phyloP scores from a whole-genome alignment of 208 protist species.

The Trypanosoma lewisi region DNA sequence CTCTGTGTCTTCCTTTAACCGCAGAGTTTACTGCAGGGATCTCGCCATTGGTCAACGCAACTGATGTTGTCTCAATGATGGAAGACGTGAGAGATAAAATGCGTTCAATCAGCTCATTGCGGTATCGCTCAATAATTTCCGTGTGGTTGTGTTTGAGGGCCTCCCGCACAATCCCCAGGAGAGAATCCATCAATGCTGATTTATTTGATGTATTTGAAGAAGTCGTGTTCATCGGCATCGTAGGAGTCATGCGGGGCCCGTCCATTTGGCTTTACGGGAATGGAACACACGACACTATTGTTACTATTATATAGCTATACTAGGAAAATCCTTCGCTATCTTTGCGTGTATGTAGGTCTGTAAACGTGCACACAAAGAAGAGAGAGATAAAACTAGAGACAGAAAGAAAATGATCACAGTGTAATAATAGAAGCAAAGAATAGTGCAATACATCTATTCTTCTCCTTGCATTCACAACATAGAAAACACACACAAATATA shows the following conservation, averaged over 20 bases:
- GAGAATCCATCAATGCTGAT: background rate
- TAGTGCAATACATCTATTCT: background rate
- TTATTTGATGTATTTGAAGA: background rate
- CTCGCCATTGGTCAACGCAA: background rate
- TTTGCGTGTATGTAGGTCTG: too few relatives aligned
- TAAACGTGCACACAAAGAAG: background rate
- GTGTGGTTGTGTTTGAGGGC: background rate
- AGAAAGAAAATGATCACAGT: background rate
- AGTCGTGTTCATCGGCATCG: background rate
- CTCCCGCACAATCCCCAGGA: background rate
- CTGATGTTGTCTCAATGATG: slow-evolving; percentile 12
- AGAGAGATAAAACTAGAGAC: background rate
- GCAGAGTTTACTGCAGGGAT: background rate
- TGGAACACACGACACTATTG: too few relatives aligned
- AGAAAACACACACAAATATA: background rate
- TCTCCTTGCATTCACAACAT: background rate
- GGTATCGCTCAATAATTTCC: slow-evolving; percentile 1
- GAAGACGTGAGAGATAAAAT: background rate
- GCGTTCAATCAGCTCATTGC: slow-evolving; percentile 2
- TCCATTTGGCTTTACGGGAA: too few relatives aligned
- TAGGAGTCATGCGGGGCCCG: too few relatives aligned
- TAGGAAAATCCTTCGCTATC: slow-evolving; percentile 1
- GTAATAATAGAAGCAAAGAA: background rate
- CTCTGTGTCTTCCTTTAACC: too few relatives aligned
- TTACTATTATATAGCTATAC: background rate